These are phyloP conservation scores for Phoma herbarum DNA, from an alignment of 2,329 filamentous ascomycete species.

Conservation along the genomic window DNA sequence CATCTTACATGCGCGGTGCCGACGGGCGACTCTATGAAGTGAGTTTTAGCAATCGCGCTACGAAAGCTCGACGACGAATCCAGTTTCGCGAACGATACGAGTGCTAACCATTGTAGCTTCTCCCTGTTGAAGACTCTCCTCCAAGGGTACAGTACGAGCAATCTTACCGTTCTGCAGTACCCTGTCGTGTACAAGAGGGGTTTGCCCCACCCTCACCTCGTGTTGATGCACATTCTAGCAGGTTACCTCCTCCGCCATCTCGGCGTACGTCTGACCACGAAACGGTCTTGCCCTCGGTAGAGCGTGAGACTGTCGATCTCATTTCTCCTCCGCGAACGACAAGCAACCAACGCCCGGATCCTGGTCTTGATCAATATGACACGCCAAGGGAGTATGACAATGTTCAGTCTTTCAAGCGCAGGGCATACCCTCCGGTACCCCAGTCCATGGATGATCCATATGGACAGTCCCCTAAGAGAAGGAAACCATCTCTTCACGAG, in stretches of 20 bases:
- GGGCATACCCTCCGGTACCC: constrained; percentile 20
- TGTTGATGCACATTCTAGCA: constrained; percentile 28
- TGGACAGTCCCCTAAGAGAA: not conserved
- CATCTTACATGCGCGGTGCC: constrained; percentile 35
- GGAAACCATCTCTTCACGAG: not conserved
- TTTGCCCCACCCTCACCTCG: constrained; percentile 25
- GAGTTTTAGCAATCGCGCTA: constrained; percentile 35
- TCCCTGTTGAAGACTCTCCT: constrained; percentile 36
- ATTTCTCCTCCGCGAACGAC: constrained; percentile 26
- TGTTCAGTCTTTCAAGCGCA: constrained; percentile 32
- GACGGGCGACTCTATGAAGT: constrained; percentile 47
- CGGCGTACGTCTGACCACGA: constrained; percentile 44
- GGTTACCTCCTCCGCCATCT: constrained; percentile 21
- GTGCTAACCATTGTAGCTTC: constrained; percentile 42
- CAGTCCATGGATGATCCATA: constrained; percentile 17
- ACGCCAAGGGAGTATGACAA: constrained; percentile 19
- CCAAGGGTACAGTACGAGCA: constrained; percentile 30
- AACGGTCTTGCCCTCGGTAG: constrained; percentile 46
- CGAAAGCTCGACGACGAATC: constrained; percentile 25
- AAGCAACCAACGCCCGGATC: constrained; percentile 14
- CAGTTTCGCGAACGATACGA: not conserved
- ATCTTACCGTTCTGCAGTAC: constrained; percentile 15
- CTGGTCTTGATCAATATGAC: constrained; percentile 19
- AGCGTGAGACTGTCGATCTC: constrained; percentile 38
- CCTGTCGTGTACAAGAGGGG: constrained; percentile 25